phyloP scores from a whole-genome alignment of 805 yeast genomes.

The Middelhovenomyces tepae region DNA sequence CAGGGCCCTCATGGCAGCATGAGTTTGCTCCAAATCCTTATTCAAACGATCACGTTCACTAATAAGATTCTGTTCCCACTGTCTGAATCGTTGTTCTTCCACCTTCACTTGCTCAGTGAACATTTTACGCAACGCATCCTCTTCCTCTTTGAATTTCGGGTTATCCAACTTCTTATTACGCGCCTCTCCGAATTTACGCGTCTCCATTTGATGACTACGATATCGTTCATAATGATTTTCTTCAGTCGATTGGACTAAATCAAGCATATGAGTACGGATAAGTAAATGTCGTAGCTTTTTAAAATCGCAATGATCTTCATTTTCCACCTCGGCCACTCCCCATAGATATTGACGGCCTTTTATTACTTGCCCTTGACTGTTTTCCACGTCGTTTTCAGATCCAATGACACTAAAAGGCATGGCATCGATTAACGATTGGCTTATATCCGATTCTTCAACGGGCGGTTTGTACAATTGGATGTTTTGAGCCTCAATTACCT shows the following conservation, averaged over 20 bases:
- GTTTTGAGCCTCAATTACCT: conserved; percentile 42
- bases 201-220: conserved; percentile 48
- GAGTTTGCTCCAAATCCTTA: conserved; percentile 87
- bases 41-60: conserved; percentile 91
- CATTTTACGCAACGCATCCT: conserved; percentile 83
- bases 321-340: conserved; percentile 83
- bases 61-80: conserved; percentile 96
- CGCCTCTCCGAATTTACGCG: conserved; percentile 36
- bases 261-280: conserved; percentile 65
- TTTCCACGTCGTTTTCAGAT: conserved; percentile 42
- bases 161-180: conserved; percentile 42
- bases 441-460: conserved; percentile 22
- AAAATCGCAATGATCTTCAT: conserved; percentile 72
- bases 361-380: conserved; percentile 40
- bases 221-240: conserved; percentile 59
- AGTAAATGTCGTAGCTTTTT: conserved; percentile 51
- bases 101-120: conserved; percentile 95
- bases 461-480: conserved; percentile 50
- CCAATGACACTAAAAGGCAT: conserved; percentile 71
- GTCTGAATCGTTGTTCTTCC: conserved; percentile 95
- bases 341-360: conserved; percentile 74
- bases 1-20: conserved; percentile 32
- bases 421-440: conserved; percentile 25
- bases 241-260: conserved; percentile 68
- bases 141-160: conserved; percentile 95